Conservation (phyloP, 2,329 filamentous ascomycete species). For the Claviceps quebecensis region DNA sequence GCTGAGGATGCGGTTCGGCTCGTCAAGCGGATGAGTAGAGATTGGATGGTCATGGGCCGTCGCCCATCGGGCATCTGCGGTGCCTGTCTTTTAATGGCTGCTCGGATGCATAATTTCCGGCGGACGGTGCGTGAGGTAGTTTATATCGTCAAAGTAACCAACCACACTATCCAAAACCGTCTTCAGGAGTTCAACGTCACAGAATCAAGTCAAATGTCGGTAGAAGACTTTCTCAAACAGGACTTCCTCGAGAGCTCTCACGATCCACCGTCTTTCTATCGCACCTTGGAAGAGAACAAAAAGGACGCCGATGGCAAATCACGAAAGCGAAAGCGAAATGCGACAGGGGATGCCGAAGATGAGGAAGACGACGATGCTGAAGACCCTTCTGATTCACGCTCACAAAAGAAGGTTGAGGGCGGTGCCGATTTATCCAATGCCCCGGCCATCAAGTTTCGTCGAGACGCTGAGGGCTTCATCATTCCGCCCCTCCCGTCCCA, state of each 20-base stretch:
- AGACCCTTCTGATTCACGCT: background rate
- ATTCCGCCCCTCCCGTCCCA: conserved; percentile 40
- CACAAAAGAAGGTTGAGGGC: conserved; percentile 12
- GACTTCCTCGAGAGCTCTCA: conserved; percentile 59
- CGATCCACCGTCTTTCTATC: conserved; percentile 74
- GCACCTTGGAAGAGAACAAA: conserved; percentile 46
- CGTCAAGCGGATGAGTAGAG: conserved; percentile 81
- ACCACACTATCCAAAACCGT: conserved; percentile 81
- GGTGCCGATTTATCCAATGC: conserved; percentile 21
- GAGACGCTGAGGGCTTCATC: conserved; percentile 55
- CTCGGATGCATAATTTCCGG: conserved; percentile 96
- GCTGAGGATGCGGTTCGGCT: conserved; percentile 79
- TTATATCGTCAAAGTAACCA: conserved; percentile 95
- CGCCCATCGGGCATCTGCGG: conserved; percentile 89
- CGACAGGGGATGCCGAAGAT: conserved; percentile 12
- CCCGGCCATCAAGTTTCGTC: conserved; percentile 25
- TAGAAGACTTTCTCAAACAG: conserved; percentile 67
- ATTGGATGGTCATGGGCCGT: conserved; percentile 95
- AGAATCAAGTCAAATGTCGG: conserved; percentile 68
- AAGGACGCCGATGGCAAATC: conserved; percentile 36
- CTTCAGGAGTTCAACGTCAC: conserved; percentile 85
- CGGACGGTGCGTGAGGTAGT: conserved; percentile 87
- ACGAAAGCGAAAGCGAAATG: conserved; percentile 29
- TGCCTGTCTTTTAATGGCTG: conserved; percentile 84
- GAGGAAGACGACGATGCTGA: conserved; percentile 4